Evolutionary conservation across 345 rosid genomes (phyloP).

Genomic region (Excoecaria cochinchinensis): DNA sequence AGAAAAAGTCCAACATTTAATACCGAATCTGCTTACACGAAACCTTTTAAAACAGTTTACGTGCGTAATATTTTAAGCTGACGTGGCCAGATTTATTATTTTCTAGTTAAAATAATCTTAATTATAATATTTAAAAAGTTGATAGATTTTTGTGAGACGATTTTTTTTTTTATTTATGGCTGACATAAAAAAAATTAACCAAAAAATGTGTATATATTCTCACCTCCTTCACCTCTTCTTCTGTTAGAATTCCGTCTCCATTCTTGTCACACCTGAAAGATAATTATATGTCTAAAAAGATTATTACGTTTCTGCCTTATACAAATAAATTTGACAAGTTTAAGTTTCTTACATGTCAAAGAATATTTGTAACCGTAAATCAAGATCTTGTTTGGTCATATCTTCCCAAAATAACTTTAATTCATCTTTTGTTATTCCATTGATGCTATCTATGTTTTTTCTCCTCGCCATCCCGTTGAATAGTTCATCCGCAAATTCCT

Average conservation of each 20-base stretch:
- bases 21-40: too few species aligned
- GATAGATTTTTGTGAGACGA: too few species aligned
- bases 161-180: too few species aligned
- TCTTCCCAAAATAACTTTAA: slow-evolving; percentile 82
- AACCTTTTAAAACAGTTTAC: too few species aligned
- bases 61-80: too few species aligned
- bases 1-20: too few species aligned
- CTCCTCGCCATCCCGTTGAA: slow-evolving; percentile 80
- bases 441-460: slow-evolving; percentile 40
- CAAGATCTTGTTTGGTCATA: slow-evolving; percentile 72
- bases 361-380: slow-evolving; percentile 84
- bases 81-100: too few species aligned
- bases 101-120: too few species aligned
- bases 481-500: slow-evolving; percentile 77
- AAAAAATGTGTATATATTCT: slow-evolving; percentile 1
- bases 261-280: slow-evolving; percentile 85
- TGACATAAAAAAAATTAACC: too few species aligned
- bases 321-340: too few species aligned
- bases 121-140: too few species aligned
- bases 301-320: too few species aligned
- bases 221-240: slow-evolving; percentile 89
- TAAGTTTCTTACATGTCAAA: slow-evolving; percentile 68
- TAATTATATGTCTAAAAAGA: background rate
- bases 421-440: slow-evolving; percentile 68
- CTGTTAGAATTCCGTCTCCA: slow-evolving; percentile 87